Percentiles rank a stretch among this genome's conserved stretches.
These are phyloP conservation scores for Craterostigma plantagineum DNA, from an alignment of 257 asterid species.

Conservation along the genomic window DNA sequence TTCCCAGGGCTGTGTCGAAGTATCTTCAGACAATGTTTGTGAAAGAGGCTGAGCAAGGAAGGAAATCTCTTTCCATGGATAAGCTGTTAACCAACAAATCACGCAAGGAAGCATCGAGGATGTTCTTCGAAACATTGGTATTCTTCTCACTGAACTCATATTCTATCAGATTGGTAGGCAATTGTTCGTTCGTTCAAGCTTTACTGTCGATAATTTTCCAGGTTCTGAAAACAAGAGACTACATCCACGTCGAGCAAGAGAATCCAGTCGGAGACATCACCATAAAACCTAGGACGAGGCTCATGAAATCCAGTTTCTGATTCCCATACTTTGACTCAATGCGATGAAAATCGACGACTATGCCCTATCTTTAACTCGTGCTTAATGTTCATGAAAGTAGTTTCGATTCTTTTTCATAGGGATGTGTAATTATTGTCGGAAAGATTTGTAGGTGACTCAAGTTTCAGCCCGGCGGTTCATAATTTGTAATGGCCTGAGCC, in stretches of 20 bases:
- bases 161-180: too few species aligned
- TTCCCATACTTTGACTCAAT: too few species aligned
- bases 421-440: too few species aligned
- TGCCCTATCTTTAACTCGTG: too few species aligned
- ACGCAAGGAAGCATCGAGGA: conserved; percentile 88
- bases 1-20: conserved; percentile 72
- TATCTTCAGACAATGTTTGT: conserved; percentile 56
- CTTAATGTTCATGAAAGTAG: too few species aligned
- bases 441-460: too few species aligned
- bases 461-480: too few species aligned
- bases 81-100: conserved; percentile 58
- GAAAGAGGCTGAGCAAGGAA: conserved; percentile 52
- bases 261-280: conserved; percentile 20
- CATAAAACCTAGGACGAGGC: conserved; percentile 23
- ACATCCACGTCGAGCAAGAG: conserved; percentile 33
- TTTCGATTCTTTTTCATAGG: too few species aligned
- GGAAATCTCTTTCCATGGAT: conserved; percentile 45
- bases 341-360: too few species aligned
- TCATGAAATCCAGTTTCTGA: conserved; percentile 24
- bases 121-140: conserved; percentile 96
- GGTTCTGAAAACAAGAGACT: conserved; percentile 50
- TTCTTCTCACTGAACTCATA: too few species aligned
- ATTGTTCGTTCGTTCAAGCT: too few species aligned
- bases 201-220: conserved; percentile 4
- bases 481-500: too few species aligned